Evolutionary conservation across 2,329 filamentous ascomycete genomes (phyloP).

Genomic region (Pseudocercospora pini-densiflorae): DNA sequence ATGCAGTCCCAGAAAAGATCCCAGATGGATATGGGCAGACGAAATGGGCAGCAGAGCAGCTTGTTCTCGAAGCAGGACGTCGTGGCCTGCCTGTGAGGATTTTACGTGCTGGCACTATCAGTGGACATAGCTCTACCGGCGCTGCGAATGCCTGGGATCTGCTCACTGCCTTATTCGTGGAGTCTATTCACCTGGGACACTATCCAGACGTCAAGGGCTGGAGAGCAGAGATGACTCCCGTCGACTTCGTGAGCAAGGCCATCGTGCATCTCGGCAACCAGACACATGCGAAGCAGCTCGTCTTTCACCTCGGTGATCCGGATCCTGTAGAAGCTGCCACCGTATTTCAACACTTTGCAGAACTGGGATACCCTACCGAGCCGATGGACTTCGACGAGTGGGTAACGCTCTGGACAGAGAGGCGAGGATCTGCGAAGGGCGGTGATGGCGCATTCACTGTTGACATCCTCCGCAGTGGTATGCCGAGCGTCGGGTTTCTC

Average conservation of each 20-base stretch:
- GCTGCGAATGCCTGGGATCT: slow-evolving; percentile 80
- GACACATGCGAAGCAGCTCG: slow-evolving; percentile 62
- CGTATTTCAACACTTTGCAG: slow-evolving; percentile 67
- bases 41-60: slow-evolving; percentile 80
- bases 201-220: slow-evolving; percentile 73
- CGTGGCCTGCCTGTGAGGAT: slow-evolving; percentile 73
- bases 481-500: slow-evolving; percentile 76
- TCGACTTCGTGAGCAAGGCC: slow-evolving; percentile 77
- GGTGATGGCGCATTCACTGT: slow-evolving; percentile 76
- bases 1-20: slow-evolving; percentile 71
- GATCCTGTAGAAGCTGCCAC: slow-evolving; percentile 68
- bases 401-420: slow-evolving; percentile 74
- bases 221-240: slow-evolving; percentile 83
- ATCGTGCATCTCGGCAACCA: slow-evolving; percentile 73
- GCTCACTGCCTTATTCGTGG: slow-evolving; percentile 74
- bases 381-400: slow-evolving; percentile 72
- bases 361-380: slow-evolving; percentile 73
- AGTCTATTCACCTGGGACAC: slow-evolving; percentile 74
- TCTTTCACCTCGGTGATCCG: slow-evolving; percentile 78
- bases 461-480: slow-evolving; percentile 78
- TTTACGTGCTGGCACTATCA: slow-evolving; percentile 76
- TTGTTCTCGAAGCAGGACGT: slow-evolving; percentile 70
- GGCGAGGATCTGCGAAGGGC: slow-evolving; percentile 66
- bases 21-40: slow-evolving; percentile 78
- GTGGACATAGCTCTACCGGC: slow-evolving; percentile 74